Percentiles rank a stretch among this genome's conserved stretches.
Evolutionary conservation across 2,329 filamentous ascomycete species (phyloP).

Genomic region (Drechslerella stenobrocha): DNA sequence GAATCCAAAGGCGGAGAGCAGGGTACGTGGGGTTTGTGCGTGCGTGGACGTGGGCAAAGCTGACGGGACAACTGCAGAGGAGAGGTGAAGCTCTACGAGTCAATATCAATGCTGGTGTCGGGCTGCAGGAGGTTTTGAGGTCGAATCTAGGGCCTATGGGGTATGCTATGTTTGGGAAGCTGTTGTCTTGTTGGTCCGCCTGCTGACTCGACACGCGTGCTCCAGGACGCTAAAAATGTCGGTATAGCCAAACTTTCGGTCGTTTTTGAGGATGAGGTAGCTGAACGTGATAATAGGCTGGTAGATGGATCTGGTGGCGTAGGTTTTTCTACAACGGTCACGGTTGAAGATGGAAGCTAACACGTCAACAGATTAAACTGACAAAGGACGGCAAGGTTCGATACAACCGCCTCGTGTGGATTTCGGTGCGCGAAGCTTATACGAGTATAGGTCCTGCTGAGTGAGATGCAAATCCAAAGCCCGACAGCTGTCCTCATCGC

Average conservation of each 20-base stretch:
- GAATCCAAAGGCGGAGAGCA: slow-evolving; percentile 97
- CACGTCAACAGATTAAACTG: slow-evolving; percentile 77
- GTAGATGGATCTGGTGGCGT: slow-evolving; percentile 72
- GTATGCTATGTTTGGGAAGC: slow-evolving; percentile 5
- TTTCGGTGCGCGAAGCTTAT: slow-evolving; percentile 48
- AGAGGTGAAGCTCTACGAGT: slow-evolving; percentile 94
- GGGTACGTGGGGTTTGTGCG: slow-evolving; percentile 64
- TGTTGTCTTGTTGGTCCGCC: slow-evolving; percentile 6
- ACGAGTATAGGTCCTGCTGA: slow-evolving; percentile 57
- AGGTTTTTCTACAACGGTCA: slow-evolving; percentile 52
- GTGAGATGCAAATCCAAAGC: slow-evolving; percentile 94
- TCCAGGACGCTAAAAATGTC: slow-evolving; percentile 52
- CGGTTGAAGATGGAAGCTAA: slow-evolving; percentile 42
- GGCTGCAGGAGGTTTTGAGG: slow-evolving; percentile 88
- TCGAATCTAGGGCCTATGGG: slow-evolving; percentile 92
- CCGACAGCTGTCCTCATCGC: slow-evolving; percentile 88
- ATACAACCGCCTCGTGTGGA: slow-evolving; percentile 61
- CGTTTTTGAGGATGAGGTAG: slow-evolving; percentile 2
- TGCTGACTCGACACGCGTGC: slow-evolving; percentile 17
- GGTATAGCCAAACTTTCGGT: slow-evolving; percentile 30
- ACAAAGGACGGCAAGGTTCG: slow-evolving; percentile 96
- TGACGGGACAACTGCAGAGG: slow-evolving; percentile 67
- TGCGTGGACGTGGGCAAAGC: slow-evolving; percentile 53
- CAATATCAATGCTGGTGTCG: slow-evolving; percentile 84
- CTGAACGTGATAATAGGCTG: slow-evolving; percentile 59